Evolutionary conservation across 805 yeast genomes (phyloP).

Genomic region (Maudiozyma bulderi): DNA sequence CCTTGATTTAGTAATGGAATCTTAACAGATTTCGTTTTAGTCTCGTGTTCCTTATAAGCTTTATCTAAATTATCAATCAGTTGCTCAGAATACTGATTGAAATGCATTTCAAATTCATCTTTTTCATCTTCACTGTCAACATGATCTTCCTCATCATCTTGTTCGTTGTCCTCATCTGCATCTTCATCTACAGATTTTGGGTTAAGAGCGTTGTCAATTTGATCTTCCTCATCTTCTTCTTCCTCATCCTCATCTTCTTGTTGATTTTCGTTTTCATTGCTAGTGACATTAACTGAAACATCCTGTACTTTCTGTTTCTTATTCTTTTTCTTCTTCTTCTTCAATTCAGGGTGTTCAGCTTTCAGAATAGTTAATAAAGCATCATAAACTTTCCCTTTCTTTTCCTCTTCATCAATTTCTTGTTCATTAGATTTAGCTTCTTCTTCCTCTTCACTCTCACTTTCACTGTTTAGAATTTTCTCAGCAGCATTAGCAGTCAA

Average conservation of each 20-base stretch:
- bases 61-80: constrained; percentile 31
- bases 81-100: constrained; percentile 37
- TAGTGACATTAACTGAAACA: constrained; percentile 17
- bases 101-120: constrained; percentile 77
- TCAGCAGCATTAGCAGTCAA: constrained; percentile 1
- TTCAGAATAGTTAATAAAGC: constrained; percentile 57
- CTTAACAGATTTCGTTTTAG: constrained; percentile 19
- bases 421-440: constrained; percentile 10
- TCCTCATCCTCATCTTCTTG: constrained; percentile 14
- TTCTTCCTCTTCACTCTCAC: constrained; percentile 8
- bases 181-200: constrained; percentile 9
- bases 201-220: constrained; percentile 21
- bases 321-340: constrained; percentile 10
- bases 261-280: constrained; percentile 7
- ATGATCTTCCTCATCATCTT: constrained; percentile 14
- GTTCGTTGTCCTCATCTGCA: constrained; percentile 21
- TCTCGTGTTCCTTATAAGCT: constrained; percentile 26
- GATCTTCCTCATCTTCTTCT: constrained; percentile 25
- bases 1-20: constrained; percentile 6
- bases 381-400: constrained; percentile 45
- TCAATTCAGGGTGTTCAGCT: constrained; percentile 33
- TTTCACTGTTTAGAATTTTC: background rate
- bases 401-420: constrained; percentile 20
- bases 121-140: constrained; percentile 32
- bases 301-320: constrained; percentile 6